Percentiles rank a stretch among this genome's conserved stretches.
These are phyloP conservation scores for Physcomitrellopsis africana DNA, from an alignment of 225 moss, liverwort and hornwort species.

Conservation along the genomic window DNA sequence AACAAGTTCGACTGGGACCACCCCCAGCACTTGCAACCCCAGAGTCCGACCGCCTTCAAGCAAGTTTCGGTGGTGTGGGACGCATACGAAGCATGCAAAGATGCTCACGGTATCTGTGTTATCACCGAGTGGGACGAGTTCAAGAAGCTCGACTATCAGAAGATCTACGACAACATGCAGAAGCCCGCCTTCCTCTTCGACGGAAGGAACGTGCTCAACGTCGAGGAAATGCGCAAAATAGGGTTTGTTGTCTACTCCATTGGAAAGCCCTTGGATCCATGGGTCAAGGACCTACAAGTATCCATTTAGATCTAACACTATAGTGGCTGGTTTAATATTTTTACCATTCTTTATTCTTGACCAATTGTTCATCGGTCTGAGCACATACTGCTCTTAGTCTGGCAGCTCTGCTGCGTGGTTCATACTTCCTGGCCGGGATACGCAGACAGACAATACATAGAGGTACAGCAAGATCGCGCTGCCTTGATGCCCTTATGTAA, in stretches of 20 bases:
- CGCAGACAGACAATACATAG: slow-evolving; percentile 11
- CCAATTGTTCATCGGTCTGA: slow-evolving; percentile 31
- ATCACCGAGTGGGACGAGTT: no score
- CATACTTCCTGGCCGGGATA: slow-evolving; percentile 5
- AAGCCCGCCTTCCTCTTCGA: no score
- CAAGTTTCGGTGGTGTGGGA: no score
- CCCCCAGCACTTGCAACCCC: no score
- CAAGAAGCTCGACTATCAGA: no score
- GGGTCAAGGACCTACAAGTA: slow-evolving; percentile 88
- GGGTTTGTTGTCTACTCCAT: slow-evolving; percentile 87
- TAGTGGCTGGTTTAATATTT: background rate
- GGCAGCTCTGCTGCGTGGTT: background rate
- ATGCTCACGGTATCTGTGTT: no score
- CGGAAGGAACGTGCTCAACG: slow-evolving; percentile 68
- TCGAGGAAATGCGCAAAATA: slow-evolving; percentile 72
- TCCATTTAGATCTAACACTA: slow-evolving; percentile 51
- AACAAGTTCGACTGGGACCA: no score
- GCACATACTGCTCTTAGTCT: background rate
- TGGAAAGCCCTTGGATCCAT: slow-evolving; percentile 90
- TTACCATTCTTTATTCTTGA: slow-evolving; percentile 41
- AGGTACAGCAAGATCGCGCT: slow-evolving; percentile 1
- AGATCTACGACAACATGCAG: no score
- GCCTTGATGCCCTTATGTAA: slow-evolving; percentile 36
- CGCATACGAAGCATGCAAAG: no score
- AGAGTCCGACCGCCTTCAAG: no score